A percentile compares a stretch with the other conserved stretches of the same genome.
Conservation (phyloP, 2,329 filamentous ascomycete genomes). For the Nothophaeocryptopus gaeumannii region DNA sequence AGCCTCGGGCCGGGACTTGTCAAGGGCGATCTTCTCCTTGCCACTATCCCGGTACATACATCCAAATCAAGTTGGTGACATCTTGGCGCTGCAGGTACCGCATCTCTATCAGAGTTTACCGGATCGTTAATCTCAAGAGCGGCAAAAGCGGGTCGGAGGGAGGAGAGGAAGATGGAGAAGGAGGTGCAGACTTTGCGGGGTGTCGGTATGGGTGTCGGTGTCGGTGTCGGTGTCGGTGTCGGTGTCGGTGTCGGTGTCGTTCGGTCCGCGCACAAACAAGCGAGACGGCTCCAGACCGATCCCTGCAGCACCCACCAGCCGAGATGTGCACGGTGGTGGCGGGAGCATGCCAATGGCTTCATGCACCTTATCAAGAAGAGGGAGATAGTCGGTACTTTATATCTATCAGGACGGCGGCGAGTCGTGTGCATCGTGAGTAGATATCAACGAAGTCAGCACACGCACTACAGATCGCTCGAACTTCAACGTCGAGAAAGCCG, state of each 20-base stretch:
- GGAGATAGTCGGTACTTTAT: slow-evolving; percentile 6
- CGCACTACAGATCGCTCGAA: neutral
- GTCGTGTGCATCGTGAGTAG: slow-evolving; percentile 5
- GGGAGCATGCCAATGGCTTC: neutral
- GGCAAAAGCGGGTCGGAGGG: neutral
- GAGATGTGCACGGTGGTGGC: slow-evolving; percentile 10
- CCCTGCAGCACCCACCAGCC: neutral
- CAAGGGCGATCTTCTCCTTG: neutral
- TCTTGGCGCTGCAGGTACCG: slow-evolving; percentile 15
- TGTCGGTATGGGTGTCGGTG: too few species aligned
- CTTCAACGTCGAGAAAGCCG: too few species aligned
- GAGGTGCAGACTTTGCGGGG: slow-evolving; percentile 5
- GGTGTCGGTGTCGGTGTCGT: too few species aligned
- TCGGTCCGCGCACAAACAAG: too few species aligned
- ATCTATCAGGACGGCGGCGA: slow-evolving; percentile 3
- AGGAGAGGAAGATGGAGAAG: slow-evolving; percentile 7
- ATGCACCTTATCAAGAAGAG: slow-evolving; percentile 15
- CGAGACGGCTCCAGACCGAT: slow-evolving; percentile 5
- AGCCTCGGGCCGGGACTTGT: slow-evolving; percentile 6
- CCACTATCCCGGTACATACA: neutral
- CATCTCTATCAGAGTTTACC: slow-evolving; percentile 17
- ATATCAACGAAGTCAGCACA: slow-evolving; percentile 11
- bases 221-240: too few species aligned
- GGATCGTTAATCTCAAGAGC: neutral
- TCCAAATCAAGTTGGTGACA: neutral